Evolutionary conservation across 139 green algal species (phyloP), one percentile per base, ranked within the genome.

Genomic region (Micractinium sp.): DNA sequence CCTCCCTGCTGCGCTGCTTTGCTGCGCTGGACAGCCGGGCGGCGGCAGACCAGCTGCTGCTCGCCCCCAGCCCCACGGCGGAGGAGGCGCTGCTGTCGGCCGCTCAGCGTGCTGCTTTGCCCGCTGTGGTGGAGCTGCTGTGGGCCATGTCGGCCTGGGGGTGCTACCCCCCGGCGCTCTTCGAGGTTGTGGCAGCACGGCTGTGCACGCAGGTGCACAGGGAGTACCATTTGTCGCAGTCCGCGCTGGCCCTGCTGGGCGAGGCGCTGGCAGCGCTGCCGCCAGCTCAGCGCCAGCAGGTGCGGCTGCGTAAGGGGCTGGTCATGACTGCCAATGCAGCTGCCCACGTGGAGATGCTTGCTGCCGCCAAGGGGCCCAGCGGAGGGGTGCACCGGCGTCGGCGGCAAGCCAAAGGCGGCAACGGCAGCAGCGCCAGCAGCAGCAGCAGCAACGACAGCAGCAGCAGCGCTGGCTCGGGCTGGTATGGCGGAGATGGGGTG

Each of bases 121-220:
- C 85, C 20, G 74, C n/a, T 1, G 41, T 56, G 1, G 85, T 88
- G 41, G 41, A 38, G 39, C 85, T 88, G 71, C 71, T 82, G 29
- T 88, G 71, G 85, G 74, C 85, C 22, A 88, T 88, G 85, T 71
- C 85, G 7, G 25, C 22, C 41, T 88, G 85, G 71, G 31, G 41
- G 41, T 74, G 47, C 85, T 88, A 38, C 71, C 69, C 69, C 13
- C 29, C 31, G 0, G 61, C 53, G 1, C 31, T 47, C 0, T 82
- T 82, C 22, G 33, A 77, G 3, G 33, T 18, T 1, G 41, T 88
- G 31, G 74, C 41, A 1, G 20, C 31, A 0, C 85, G 85, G 16
- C 85, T 88, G 71, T 12, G 27, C 19, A 56, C 63, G 63, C 33
- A 39, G 25, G 47, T 76, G 31, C 41, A 12, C n/a, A n/a, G 27